Conservation (phyloP, 2,329 filamentous ascomycete species). For the Diplodia corticola region DNA sequence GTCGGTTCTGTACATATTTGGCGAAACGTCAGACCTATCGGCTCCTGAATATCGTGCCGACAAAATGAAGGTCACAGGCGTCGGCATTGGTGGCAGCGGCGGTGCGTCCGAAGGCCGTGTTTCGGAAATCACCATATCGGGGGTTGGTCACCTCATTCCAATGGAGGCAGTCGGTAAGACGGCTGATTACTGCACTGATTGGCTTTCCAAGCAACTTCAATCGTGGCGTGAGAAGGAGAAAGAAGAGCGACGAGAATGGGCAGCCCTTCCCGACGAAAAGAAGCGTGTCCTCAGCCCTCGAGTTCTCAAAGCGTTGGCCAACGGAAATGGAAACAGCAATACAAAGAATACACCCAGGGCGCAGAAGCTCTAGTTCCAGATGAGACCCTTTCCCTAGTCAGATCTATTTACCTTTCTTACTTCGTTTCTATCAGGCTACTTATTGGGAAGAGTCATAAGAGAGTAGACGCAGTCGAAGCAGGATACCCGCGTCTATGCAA, state of each 20-base stretch:
- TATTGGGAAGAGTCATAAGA: background rate
- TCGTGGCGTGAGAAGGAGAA: constrained; percentile 27
- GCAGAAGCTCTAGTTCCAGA: background rate
- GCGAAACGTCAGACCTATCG: constrained; percentile 60
- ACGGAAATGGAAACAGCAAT: constrained; percentile 1
- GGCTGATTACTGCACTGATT: constrained; percentile 51
- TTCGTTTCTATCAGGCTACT: background rate
- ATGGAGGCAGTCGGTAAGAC: constrained; percentile 73
- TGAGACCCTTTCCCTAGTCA: background rate
- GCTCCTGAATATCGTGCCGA: constrained; percentile 51
- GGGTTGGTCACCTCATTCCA: constrained; percentile 75
- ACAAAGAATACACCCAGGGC: background rate
- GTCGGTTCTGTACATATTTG: constrained; percentile 69
- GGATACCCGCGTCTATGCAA: background rate
- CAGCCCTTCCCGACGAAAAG: background rate
- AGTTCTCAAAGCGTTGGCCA: constrained; percentile 2
- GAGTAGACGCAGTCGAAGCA: background rate
- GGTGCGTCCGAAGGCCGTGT: constrained; percentile 66
- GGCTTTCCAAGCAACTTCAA: constrained; percentile 26
- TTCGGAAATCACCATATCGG: constrained; percentile 62
- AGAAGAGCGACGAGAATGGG: constrained; percentile 1
- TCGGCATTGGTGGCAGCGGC: constrained; percentile 67
- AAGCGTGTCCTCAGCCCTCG: constrained; percentile 1
- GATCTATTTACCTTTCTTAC: background rate
- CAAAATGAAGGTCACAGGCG: constrained; percentile 65